Conservation (phyloP, 2,329 filamentous ascomycete species). For the Fragosphaeria purpurea region DNA sequence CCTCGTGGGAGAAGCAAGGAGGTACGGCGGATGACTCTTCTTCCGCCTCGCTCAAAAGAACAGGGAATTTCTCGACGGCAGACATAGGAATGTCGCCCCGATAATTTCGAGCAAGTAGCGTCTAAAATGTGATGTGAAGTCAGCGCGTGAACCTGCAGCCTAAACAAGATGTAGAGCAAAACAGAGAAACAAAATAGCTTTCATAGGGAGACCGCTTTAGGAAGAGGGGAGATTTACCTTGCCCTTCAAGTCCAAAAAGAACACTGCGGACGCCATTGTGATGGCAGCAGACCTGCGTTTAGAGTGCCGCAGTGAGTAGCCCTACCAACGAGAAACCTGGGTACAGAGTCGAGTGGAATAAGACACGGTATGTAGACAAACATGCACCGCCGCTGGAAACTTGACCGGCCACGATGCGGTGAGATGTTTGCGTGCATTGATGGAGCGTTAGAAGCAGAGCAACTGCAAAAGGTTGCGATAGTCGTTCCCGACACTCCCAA, state of each 20-base stretch:
- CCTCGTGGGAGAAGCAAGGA: slow-evolving; percentile 95
- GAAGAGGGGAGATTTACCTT: slow-evolving; percentile 53
- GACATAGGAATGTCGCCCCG: slow-evolving; percentile 98
- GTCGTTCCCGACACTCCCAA: too few species aligned
- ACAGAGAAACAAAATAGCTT: too few species aligned
- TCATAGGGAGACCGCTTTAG: neutral
- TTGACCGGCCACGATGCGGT: neutral
- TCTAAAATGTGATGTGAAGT: slow-evolving; percentile 39
- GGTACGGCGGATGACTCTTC: slow-evolving; percentile 97
- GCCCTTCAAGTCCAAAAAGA: slow-evolving; percentile 99
- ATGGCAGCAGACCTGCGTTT: neutral
- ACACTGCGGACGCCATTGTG: slow-evolving; percentile 90
- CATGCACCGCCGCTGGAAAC: too few species aligned
- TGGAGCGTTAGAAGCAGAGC: neutral
- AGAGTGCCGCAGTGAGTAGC: neutral
- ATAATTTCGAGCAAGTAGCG: slow-evolving; percentile 96
- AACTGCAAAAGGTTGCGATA: too few species aligned
- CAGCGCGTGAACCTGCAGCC: too few species aligned
- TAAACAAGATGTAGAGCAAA: neutral
- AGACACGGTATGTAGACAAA: too few species aligned
- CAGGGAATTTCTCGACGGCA: slow-evolving; percentile 93
- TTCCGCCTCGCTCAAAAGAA: slow-evolving; percentile 94
- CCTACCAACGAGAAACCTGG: neutral
- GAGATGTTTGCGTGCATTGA: neutral
- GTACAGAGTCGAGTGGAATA: too few species aligned